Evolutionary conservation across 805 yeast genomes (phyloP).

Genomic region (Kodamaea restingae): DNA sequence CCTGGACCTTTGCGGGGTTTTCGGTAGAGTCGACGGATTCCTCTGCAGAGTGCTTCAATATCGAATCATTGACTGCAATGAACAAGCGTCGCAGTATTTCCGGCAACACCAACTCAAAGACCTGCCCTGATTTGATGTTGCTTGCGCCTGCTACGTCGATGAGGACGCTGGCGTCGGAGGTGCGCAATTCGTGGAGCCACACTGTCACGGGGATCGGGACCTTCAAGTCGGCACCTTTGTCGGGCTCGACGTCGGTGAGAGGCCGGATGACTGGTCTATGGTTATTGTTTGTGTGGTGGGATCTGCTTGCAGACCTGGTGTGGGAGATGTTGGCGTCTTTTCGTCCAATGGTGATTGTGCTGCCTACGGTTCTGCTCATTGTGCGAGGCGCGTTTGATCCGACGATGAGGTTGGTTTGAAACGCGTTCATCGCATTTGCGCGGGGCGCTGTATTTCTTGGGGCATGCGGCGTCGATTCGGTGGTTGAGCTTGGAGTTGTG

Average conservation of each 20-base stretch:
- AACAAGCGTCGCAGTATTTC: constrained; percentile 33
- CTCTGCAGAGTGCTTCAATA: constrained; percentile 13
- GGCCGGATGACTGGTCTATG: not conserved
- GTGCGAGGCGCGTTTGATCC: constrained; percentile 4
- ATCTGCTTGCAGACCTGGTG: no score
- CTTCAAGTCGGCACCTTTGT: constrained; percentile 4
- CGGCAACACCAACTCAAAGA: constrained; percentile 61
- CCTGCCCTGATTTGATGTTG: constrained; percentile 61
- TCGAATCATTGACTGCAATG: constrained; percentile 40
- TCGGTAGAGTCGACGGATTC: constrained; percentile 3
- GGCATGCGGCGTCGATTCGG: not conserved
- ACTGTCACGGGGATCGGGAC: constrained; percentile 39
- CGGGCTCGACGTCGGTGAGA: not conserved
- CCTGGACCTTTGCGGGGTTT: constrained; percentile 29
- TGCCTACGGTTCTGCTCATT: constrained; percentile 20
- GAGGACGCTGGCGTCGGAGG: constrained; percentile 55
- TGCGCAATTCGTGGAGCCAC: constrained; percentile 69
- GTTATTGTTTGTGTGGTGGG: constrained; percentile 1
- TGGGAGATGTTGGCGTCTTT: constrained; percentile 2
- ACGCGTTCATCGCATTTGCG: constrained; percentile 1
- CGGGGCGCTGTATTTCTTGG: no score
- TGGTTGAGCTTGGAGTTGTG: constrained; percentile 7
- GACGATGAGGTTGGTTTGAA: constrained; percentile 5
- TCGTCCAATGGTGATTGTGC: constrained; percentile 22
- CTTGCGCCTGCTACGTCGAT: constrained; percentile 61